phyloP scores from a whole-genome alignment of 176 grass and related monocot genomes.

The Zizania latifolia region DNA sequence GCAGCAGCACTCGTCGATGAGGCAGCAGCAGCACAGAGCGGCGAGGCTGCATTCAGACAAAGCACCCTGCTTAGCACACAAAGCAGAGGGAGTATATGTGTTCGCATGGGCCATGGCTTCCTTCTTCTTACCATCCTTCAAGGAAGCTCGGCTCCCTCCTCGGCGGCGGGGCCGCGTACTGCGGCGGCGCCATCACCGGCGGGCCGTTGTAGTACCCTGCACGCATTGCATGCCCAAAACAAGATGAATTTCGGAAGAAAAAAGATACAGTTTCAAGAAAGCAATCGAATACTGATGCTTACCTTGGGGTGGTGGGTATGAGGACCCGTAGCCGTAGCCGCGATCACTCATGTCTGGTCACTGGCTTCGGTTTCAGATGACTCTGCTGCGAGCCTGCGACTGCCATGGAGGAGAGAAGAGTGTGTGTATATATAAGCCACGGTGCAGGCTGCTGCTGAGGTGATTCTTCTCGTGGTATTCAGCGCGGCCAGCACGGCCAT shows the following conservation, averaged over 20 bases:
- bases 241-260: no score
- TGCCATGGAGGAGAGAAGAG: not conserved
- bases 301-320: conserved; percentile 48
- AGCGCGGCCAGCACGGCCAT: not conserved
- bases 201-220: conserved; percentile 56
- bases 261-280: no score
- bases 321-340: conserved; percentile 36
- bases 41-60: conserved; percentile 28
- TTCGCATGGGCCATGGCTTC: not conserved
- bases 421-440: not conserved
- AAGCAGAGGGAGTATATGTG: not conserved
- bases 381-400: not conserved
- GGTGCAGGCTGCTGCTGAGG: not conserved
- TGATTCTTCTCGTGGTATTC: not conserved
- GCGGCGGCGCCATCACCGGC: conserved; percentile 54
- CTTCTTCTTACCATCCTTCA: conserved; percentile 50
- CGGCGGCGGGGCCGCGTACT: conserved; percentile 43
- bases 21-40: conserved; percentile 68
- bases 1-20: conserved; percentile 70
- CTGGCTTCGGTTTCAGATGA: not conserved
- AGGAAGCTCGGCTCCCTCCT: conserved; percentile 50
- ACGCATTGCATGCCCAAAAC: not conserved
- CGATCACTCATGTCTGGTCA: conserved; percentile 24
- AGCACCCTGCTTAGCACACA: not conserved
- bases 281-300: not conserved